Base-by-base conservation (phyloP, 2,329 filamentous ascomycete species). In the Colletotrichum abscissum region DNA sequence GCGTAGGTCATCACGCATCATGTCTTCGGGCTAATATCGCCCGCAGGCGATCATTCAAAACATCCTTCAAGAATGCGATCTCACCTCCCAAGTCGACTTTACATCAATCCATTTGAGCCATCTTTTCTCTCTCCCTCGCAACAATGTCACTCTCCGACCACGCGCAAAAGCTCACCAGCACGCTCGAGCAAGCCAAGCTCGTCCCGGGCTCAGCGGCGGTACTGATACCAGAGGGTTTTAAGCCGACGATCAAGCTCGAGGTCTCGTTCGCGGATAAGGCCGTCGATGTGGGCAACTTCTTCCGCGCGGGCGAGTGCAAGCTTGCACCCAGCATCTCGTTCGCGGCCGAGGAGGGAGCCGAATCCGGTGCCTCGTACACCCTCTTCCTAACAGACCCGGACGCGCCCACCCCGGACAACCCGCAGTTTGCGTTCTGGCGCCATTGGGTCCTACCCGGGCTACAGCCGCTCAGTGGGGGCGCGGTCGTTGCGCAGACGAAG, bases 391-490 rank as follows among this genome's bases (percentile, higher is more conserved):
- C 88, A 26, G 88, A 89, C 68, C 87, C 88, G 0, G 88, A 89
- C 72, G 88, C 88, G 24, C 88, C 88, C 0, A 89, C 87, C 0
- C 88, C 88, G 0, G 86, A 87, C 46, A 86, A 89, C 63, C 87
- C 86, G 6, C 88, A 87, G 76, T 89, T 88, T 76, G 85, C 87
- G 0, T 89, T 87, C 76, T 89, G 87, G 87, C 81, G 88, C 24
- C 88, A 90, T 76, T 89, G 86, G 86, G 82, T 90, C 30, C 78
- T 88, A 0, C 78, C 82, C 4, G 84, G 85, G 0, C 58, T 87
- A 63, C 81, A 80, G 68, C 81, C 84, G 2, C 52, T 78, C 56
- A 69, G 75, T 30, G 76, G 75, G 1, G 75, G 75, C 12, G 76
- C 69, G 1, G 75, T 76, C 2, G 78, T 78, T 5, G 79, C 77